Evolutionary conservation across 176 grass and related monocot species (phyloP).

Genomic region (Musa troglodytarum): DNA sequence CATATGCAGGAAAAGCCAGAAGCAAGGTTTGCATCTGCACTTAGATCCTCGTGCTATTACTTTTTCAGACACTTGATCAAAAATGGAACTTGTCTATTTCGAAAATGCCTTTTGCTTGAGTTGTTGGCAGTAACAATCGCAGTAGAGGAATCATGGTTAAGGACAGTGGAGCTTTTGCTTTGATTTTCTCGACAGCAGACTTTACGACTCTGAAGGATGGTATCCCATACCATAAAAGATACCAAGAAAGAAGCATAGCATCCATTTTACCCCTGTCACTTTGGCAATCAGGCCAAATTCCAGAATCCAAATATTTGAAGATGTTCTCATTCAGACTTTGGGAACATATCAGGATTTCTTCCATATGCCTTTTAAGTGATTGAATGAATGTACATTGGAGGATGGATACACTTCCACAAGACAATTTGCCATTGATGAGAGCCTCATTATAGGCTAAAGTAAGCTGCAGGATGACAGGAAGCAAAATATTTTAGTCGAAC

Average conservation of each 20-base stretch:
- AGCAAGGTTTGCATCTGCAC: neutral
- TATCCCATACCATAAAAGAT: constrained; percentile 85
- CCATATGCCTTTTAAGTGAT: constrained; percentile 60
- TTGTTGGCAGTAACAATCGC: constrained; percentile 48
- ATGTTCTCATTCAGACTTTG: constrained; percentile 36
- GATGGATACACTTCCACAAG: constrained; percentile 46
- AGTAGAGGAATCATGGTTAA: constrained; percentile 65
- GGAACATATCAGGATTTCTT: constrained; percentile 38
- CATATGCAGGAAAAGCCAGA: neutral
- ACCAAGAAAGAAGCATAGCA: constrained; percentile 55
- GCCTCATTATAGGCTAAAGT: constrained; percentile 72
- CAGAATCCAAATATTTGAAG: constrained; percentile 42
- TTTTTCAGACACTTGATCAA: constrained; percentile 14
- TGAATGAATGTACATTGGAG: constrained; percentile 70
- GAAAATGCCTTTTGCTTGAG: constrained; percentile 47
- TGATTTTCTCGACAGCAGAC: constrained; percentile 38
- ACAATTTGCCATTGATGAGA: constrained; percentile 52
- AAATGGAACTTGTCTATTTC: constrained; percentile 61
- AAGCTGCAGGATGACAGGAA: constrained; percentile 40
- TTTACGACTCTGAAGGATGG: constrained; percentile 57
- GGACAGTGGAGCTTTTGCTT: constrained; percentile 11
- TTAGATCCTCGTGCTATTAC: neutral
- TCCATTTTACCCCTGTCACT: constrained; percentile 28
- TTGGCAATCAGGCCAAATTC: constrained; percentile 47
- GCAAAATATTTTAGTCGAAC: neutral